Percentiles rank a stretch among this genome's conserved stretches.
Evolutionary conservation across 2,329 filamentous ascomycete species (phyloP).

Genomic region (Bipolaris oryzae): DNA sequence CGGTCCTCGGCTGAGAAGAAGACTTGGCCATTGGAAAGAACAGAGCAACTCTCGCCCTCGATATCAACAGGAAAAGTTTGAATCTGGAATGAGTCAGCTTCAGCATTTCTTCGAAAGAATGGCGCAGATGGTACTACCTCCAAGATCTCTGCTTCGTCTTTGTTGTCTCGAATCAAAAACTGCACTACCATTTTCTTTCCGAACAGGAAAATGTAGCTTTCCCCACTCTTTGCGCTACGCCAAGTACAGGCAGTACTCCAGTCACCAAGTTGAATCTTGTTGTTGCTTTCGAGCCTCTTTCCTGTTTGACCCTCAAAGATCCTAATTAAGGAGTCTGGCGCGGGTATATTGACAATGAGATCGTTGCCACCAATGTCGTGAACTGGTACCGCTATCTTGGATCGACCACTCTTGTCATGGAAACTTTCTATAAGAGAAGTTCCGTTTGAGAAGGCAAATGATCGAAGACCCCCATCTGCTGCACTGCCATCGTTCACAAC

Average conservation of each 20-base stretch:
- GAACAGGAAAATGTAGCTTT: slow-evolving; percentile 39
- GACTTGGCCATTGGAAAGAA: slow-evolving; percentile 26
- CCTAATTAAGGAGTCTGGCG: slow-evolving; percentile 36
- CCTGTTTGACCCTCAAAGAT: slow-evolving; percentile 31
- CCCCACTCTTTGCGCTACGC: slow-evolving; percentile 33
- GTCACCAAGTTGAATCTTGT: slow-evolving; percentile 36
- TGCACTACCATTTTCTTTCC: slow-evolving; percentile 41
- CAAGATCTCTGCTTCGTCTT: slow-evolving; percentile 27
- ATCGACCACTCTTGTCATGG: slow-evolving; percentile 34
- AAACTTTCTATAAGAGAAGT: slow-evolving; percentile 17
- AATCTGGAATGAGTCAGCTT: slow-evolving; percentile 22
- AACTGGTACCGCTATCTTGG: slow-evolving; percentile 34
- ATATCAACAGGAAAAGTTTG: slow-evolving; percentile 39
- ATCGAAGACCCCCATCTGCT: slow-evolving; percentile 35
- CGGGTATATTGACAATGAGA: slow-evolving; percentile 37
- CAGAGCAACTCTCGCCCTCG: slow-evolving; percentile 35
- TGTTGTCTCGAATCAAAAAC: slow-evolving; percentile 23
- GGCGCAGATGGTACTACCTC: slow-evolving; percentile 17
- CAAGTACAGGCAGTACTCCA: slow-evolving; percentile 41
- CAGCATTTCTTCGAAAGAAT: rapidly evolving
- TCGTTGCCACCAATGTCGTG: slow-evolving; percentile 32
- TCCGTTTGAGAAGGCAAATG: slow-evolving; percentile 19
- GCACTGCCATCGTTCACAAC: slow-evolving; percentile 39
- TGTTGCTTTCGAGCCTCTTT: slow-evolving; percentile 22
- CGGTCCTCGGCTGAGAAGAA: slow-evolving; percentile 38